Evolutionary conservation across 2,329 filamentous ascomycete species (phyloP).

Genomic region (Fusarium dimerum): DNA sequence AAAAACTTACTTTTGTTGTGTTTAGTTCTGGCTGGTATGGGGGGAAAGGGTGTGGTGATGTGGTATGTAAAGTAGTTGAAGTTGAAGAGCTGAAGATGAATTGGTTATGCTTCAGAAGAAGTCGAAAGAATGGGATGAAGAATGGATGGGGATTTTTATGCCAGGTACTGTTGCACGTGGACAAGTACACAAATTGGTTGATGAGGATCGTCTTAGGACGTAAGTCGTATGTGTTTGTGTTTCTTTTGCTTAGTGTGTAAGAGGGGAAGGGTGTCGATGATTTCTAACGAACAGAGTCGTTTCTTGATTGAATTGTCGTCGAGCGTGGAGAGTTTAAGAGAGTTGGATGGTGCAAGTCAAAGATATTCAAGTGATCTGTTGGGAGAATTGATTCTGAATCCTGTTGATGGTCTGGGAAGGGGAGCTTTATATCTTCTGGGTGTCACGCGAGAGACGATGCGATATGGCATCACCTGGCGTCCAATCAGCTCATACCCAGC

Average conservation of each 20-base stretch:
- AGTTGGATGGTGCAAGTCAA: not conserved
- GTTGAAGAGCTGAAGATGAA: not conserved
- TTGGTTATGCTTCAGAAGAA: conserved; percentile 17
- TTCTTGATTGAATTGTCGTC: too few species aligned
- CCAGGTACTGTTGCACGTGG: not conserved
- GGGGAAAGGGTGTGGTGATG: not conserved
- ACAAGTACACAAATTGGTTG: not conserved
- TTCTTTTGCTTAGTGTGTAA: too few species aligned
- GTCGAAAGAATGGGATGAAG: conserved; percentile 4
- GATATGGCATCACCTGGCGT: conserved; percentile 29
- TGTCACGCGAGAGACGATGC: conserved; percentile 28
- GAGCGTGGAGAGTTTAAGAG: too few species aligned
- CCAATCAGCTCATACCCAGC: conserved; percentile 31
- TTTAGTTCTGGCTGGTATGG: not conserved
- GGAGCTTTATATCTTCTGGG: conserved; percentile 27
- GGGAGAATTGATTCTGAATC: conserved; percentile 3
- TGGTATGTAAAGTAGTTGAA: conserved; percentile 1
- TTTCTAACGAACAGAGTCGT: too few species aligned
- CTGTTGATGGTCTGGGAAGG: conserved; percentile 9
- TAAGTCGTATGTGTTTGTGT: too few species aligned
- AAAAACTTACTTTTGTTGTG: conserved; percentile 17
- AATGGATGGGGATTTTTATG: not conserved
- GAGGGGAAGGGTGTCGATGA: too few species aligned
- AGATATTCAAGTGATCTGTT: conserved; percentile 1
- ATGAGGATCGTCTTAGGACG: not conserved